A percentile compares a stretch with the other conserved stretches of the same genome.
These are phyloP conservation scores for Boletus edulis DNA, from an alignment of 768 basidiomycete genomes.

Conservation along the genomic window DNA sequence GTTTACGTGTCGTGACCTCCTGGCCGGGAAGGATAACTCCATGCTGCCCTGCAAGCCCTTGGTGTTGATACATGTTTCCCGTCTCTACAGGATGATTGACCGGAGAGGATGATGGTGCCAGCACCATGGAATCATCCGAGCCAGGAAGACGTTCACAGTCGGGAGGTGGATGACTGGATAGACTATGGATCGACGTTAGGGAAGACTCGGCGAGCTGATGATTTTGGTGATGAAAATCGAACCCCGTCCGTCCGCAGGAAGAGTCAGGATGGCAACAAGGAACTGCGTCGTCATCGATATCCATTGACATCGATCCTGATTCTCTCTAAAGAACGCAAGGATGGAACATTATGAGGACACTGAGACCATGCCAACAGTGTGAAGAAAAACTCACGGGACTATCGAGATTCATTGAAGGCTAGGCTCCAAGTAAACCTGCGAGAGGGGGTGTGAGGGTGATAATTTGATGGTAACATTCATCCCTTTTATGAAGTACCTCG, in stretches of 20 bases:
- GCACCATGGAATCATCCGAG: not conserved
- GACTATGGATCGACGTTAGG: not conserved
- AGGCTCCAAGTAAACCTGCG: not conserved
- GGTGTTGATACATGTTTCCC: not conserved
- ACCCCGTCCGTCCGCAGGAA: not conserved
- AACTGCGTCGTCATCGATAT: constrained; percentile 7
- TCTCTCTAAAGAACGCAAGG: constrained; percentile 4
- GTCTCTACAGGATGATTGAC: not conserved
- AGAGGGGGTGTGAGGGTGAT: not conserved
- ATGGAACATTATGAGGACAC: not conserved
- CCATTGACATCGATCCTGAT: constrained; percentile 6
- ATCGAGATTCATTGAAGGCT: constrained; percentile 13
- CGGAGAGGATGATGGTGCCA: not conserved
- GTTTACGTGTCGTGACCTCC: constrained; percentile 14
- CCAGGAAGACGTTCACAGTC: not conserved
- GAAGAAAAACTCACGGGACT: constrained; percentile 12
- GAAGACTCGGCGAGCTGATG: not conserved
- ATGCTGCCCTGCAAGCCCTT: not conserved
- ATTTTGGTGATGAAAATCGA: not conserved
- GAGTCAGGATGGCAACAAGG: not conserved
- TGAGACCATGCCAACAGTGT: not conserved
- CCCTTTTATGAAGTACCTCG: constrained; percentile 17
- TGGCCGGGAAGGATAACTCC: not conserved
- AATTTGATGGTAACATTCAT: not conserved
- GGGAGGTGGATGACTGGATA: not conserved